Evolutionary conservation across 202 grass and related monocot genomes (phyloP), one percentile per base, ranked within the genome.

Genomic region (Elaeis oleifera): DNA sequence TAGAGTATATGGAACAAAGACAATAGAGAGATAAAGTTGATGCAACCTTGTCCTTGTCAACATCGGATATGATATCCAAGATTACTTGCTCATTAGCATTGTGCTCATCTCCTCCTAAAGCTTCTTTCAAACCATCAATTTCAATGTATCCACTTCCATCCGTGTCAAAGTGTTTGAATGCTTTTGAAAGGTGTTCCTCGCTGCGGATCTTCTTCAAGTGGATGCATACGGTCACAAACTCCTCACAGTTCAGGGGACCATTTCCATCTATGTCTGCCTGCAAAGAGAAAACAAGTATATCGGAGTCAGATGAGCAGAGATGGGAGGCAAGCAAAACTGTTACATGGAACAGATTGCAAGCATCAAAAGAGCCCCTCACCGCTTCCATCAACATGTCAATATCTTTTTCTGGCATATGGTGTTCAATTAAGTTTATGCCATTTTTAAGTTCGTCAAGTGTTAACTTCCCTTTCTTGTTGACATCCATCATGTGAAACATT

Each of bases 311-410:
- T 16, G 0, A 13, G 5, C 18, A 15, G 6, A 48, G 17, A 19
- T 48, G 39, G 3, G 22, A 49, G 14, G n/a, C 19, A 3, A 50
- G 11, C 6, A 51, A 64, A 50, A 3, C 23, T 11, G 50, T 16
- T 1, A 54, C 26, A 31, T 20, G 51, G 54, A 67, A 9, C 15
- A 16, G 49, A 18, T 7, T 19, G 7, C 6, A 20, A 54, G 13
- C 7, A 44, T 19, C 44, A 0, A 36, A 31, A 68, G 49, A 36
- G 23, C 26, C 60, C 60, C 79, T 86, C 48, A 90, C 87, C 60
- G 76, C 87, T 80, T 90, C 83, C 70, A 90, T 80, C n/a, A 90
- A 71, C 83, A 90, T 83, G 31, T 83, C 73, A 17, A 83, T 68
- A 20, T 90, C 87, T 0, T 50, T 62, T 56, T 90, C 87, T 53